Evolutionary conservation across 495 filamentous ascomycete species (phyloP).

Genomic region (Hypoxylon crocopeplum): DNA sequence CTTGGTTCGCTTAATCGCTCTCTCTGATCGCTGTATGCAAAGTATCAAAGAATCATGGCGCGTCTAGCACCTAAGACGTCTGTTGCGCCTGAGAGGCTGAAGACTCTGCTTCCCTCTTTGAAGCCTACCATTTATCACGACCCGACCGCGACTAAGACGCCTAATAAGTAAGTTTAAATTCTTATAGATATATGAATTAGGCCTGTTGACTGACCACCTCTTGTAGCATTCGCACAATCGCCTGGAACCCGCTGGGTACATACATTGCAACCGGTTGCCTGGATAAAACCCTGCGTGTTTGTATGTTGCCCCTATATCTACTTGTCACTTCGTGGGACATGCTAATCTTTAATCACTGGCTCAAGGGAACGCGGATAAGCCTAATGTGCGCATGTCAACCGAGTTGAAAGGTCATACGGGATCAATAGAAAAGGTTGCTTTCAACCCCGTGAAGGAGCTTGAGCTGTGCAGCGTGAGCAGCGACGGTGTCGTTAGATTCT

Average conservation of each 20-base stretch:
- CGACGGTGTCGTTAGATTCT: conserved; percentile 88
- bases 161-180: conserved; percentile 34
- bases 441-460: conserved; percentile 86
- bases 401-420: conserved; percentile 83
- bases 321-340: neutral
- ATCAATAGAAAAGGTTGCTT: conserved; percentile 83
- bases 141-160: conserved; percentile 30
- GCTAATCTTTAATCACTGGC: conserved; percentile 2
- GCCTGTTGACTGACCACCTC: neutral
- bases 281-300: conserved; percentile 81
- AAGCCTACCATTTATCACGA: conserved; percentile 43
- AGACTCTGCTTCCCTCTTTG: conserved; percentile 36
- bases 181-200: no score
- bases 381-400: conserved; percentile 79
- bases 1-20: neutral
- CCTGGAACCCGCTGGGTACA: conserved; percentile 88
- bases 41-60: conserved; percentile 19
- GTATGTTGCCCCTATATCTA: conserved; percentile 39
- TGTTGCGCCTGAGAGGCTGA: conserved; percentile 41
- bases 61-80: conserved; percentile 37
- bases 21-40: neutral
- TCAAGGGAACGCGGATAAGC: conserved; percentile 83
- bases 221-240: conserved; percentile 68
- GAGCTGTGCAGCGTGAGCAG: conserved; percentile 85
- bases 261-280: conserved; percentile 85